Evolutionary conservation across 139 green algal genomes (phyloP).

Genomic region (Astrephomene gubernaculifera): DNA sequence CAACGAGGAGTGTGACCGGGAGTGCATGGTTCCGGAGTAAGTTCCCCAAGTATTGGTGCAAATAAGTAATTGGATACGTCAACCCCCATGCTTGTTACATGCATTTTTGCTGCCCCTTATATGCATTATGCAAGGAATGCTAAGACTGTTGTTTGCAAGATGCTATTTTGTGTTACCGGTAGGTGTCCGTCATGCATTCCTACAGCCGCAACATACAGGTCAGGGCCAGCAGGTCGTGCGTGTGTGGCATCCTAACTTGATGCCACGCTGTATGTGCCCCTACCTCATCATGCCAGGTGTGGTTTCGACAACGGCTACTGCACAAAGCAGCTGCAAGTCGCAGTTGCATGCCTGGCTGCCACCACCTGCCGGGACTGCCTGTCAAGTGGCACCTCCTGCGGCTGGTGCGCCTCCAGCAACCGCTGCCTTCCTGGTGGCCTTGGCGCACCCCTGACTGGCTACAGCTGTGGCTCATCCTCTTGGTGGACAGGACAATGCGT

Average conservation of each 20-base stretch:
- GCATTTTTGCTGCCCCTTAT: too few species aligned
- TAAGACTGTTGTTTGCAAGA: too few species aligned
- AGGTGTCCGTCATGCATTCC: too few species aligned
- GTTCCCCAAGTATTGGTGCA: neutral
- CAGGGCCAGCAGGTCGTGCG: too few species aligned
- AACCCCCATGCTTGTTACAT: too few species aligned
- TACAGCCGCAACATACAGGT: too few species aligned
- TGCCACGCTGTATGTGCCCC: neutral
- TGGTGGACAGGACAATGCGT: neutral
- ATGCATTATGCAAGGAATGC: too few species aligned
- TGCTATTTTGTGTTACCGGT: too few species aligned
- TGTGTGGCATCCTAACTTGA: too few species aligned
- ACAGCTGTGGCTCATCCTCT: neutral
- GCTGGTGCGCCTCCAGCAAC: conserved; percentile 14
- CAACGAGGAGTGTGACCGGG: conserved; percentile 24
- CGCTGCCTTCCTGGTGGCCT: neutral
- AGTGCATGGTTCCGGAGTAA: conserved; percentile 27
- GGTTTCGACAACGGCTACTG: conserved; percentile 27
- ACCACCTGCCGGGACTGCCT: conserved; percentile 15
- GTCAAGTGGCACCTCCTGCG: neutral
- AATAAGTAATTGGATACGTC: neutral
- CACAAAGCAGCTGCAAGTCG: neutral
- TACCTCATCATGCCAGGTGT: neutral
- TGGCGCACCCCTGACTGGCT: neutral
- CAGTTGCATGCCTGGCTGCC: neutral